Percentiles rank a stretch among this genome's conserved stretches.
Evolutionary conservation across 257 asterid species (phyloP).

Genomic region (Petunia axillaris): DNA sequence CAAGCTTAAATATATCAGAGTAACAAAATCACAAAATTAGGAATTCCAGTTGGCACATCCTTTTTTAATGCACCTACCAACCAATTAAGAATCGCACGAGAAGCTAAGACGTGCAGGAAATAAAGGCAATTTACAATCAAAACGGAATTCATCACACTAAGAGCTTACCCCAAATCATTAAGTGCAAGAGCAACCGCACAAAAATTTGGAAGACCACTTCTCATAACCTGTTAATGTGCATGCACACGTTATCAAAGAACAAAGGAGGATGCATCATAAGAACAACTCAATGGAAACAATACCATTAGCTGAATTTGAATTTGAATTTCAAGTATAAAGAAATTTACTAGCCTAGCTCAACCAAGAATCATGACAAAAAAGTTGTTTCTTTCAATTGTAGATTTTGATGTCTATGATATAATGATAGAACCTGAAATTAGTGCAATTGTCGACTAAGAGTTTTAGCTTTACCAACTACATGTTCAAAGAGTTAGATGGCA

Average conservation of each 20-base stretch:
- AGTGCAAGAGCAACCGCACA: slow-evolving; percentile 98
- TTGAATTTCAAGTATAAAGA: not conserved
- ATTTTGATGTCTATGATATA: not conserved
- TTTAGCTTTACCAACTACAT: slow-evolving; percentile 1
- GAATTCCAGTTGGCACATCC: not conserved
- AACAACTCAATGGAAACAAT: not conserved
- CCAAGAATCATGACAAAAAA: not conserved
- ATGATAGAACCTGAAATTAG: not conserved
- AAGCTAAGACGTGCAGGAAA: not conserved
- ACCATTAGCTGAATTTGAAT: not conserved
- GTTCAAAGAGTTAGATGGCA: not conserved
- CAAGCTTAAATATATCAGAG: not conserved
- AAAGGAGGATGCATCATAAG: not conserved
- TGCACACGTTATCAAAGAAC: slow-evolving; percentile 19
- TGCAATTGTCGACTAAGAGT: not conserved
- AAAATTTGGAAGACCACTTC: slow-evolving; percentile 94
- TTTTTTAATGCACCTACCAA: not conserved
- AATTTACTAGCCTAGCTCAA: not conserved
- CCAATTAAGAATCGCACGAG: not conserved
- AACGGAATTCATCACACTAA: not conserved
- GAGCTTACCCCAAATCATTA: slow-evolving; percentile 83
- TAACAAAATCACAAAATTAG: not conserved
- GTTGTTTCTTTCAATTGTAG: not conserved
- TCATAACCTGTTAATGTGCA: slow-evolving; percentile 70
- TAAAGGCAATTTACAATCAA: not conserved